Conservation (phyloP, 2,329 filamentous ascomycete species). For the Claviceps sp. region DNA sequence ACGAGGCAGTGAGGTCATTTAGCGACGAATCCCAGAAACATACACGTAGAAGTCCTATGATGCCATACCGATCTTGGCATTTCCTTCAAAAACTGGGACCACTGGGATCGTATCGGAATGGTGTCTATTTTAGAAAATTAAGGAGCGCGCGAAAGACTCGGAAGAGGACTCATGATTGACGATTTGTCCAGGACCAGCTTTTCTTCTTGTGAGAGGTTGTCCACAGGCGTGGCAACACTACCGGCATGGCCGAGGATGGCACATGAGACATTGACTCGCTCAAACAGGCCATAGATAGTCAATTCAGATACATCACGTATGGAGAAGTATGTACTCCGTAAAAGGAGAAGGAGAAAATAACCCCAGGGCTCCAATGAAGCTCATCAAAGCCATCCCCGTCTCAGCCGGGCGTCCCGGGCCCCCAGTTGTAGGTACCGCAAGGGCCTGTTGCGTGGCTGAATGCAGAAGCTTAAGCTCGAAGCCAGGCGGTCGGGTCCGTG, state of each 20-base stretch:
- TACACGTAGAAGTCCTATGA: neutral
- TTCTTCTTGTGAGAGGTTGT: too few species aligned
- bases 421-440: neutral
- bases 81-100: neutral
- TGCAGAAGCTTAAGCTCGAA: neutral
- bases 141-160: too few species aligned
- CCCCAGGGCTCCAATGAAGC: neutral
- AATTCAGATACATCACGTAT: neutral
- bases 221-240: neutral
- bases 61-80: neutral
- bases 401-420: neutral
- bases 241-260: neutral
- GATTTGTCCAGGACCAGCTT: neutral
- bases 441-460: neutral
- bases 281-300: neutral
- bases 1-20: neutral
- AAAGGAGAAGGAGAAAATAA: neutral
- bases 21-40: too few species aligned
- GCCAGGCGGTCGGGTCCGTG: conserved; percentile 1
- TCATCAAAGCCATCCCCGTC: neutral
- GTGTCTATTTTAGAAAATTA: neutral
- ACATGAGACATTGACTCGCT: conserved; percentile 2
- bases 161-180: too few species aligned
- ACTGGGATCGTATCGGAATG: too few species aligned
- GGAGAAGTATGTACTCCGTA: neutral